These are phyloP conservation scores for Gossypium sturtianum DNA, from an alignment of 345 rosid genomes.

Conservation along the genomic window DNA sequence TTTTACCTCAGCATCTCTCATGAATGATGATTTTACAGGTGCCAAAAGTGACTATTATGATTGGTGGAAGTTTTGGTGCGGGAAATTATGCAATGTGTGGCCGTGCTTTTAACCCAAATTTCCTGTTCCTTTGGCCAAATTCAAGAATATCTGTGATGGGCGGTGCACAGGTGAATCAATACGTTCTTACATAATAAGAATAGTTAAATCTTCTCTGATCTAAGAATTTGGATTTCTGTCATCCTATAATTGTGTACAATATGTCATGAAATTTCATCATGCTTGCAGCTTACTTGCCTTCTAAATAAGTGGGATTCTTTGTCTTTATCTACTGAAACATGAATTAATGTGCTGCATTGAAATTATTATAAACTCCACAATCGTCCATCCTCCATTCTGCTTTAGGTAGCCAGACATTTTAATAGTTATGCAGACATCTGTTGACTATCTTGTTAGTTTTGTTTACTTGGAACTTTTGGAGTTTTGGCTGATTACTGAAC, in stretches of 20 bases:
- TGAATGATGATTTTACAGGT: conserved; percentile 38
- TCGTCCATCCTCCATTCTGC: background rate
- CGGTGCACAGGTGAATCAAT: conserved; percentile 68
- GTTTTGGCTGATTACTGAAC: background rate
- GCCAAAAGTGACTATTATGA: conserved; percentile 77
- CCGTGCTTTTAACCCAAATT: conserved; percentile 84
- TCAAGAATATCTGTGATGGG: conserved; percentile 96
- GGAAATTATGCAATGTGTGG: conserved; percentile 99
- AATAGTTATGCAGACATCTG: background rate
- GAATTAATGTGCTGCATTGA: background rate
- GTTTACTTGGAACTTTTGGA: background rate
- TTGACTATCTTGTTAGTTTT: background rate
- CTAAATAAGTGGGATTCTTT: background rate
- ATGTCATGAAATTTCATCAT: background rate
- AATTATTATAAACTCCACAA: background rate
- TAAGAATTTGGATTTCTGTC: background rate
- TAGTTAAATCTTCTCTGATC: background rate
- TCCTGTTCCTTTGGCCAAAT: conserved; percentile 96
- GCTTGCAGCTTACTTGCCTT: background rate
- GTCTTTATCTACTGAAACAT: background rate
- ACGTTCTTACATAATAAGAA: background rate
- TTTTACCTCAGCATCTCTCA: background rate
- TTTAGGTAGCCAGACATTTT: background rate
- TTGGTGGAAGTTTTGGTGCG: conserved; percentile 96
- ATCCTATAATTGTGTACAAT: background rate